Conservation (phyloP, 2,329 filamentous ascomycete genomes). For the Calcarisporium arbuscula region DNA sequence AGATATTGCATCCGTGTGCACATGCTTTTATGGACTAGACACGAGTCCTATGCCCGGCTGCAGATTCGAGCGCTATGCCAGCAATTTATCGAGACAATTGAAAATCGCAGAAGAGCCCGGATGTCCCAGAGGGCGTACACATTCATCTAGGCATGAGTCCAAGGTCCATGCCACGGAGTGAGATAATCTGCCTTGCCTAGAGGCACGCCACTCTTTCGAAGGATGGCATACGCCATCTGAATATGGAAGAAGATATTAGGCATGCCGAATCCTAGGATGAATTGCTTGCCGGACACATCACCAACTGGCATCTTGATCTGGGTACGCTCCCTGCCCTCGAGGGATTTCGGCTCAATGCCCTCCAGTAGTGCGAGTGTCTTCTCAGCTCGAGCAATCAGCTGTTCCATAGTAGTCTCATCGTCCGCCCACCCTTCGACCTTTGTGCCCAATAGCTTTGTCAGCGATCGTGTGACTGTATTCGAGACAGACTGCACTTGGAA, state of each 20-base stretch:
- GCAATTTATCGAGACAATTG: no score
- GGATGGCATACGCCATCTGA: constrained; percentile 47
- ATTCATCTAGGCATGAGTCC: no score
- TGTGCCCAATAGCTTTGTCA: constrained; percentile 10
- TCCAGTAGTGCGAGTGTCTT: constrained; percentile 23
- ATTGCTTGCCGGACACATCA: constrained; percentile 23
- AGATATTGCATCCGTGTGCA: no score
- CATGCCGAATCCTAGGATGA: constrained; percentile 37
- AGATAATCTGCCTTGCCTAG: constrained; percentile 54
- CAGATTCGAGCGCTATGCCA: no score
- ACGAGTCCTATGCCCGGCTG: no score
- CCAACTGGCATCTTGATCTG: constrained; percentile 19
- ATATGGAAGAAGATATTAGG: constrained; percentile 59
- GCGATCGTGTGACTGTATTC: constrained; percentile 20
- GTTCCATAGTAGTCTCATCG: constrained; percentile 24
- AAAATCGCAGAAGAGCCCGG: no score
- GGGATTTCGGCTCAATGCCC: constrained; percentile 15
- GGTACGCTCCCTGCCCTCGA: constrained; percentile 19
- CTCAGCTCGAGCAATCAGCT: constrained; percentile 22
- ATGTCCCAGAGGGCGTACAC: no score
- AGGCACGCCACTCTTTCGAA: constrained; percentile 49
- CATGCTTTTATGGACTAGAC: no score
- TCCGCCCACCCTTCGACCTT: constrained; percentile 19
- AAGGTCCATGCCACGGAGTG: no score
- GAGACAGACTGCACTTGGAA: constrained; percentile 28